Base-by-base conservation (phyloP, 2,329 filamentous ascomycete species). In the Aspergillus clavatus region DNA sequence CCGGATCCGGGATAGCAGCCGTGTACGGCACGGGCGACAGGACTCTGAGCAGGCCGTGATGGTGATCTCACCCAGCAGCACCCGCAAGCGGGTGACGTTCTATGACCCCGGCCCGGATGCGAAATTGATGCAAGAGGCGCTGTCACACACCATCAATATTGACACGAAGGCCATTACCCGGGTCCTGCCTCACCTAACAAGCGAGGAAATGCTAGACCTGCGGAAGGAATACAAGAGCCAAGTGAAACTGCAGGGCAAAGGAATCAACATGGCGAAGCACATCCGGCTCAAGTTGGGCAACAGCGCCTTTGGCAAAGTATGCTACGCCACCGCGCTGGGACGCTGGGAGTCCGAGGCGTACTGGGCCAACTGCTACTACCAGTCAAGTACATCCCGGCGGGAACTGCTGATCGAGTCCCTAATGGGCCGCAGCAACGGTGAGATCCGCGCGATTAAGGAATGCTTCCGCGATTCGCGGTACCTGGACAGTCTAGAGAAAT, bases 301-400 rank as follows among this genome's bases (percentile, higher is more conserved):
- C 56, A 61, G 56, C 22, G 52, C 62, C 24, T 83, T 97, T 54
- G 91, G 90, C 70, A 97, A 97, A 70, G 86, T 87, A 5, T 89
- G 86, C 60, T 96, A 97, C 66, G 83, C 90, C 3, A 90, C 88
- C 2, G 89, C 91, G 0, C 79, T 97, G 0, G 93, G 93, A 7
- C 79, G 80, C 42, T 97, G 89, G 84, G 93, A 96, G 71, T 85
- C 83, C 56, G 93, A 98, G 67, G 88, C 89, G 0, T 95, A 95
- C 75, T 98, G 93, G 90, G 89, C 91, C 48, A 97, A 96, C 66
- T 95, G 89, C 68, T 97, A 89, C 84, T 97, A 96, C 70, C 91
- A 96, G 63, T 84, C 84, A 28, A 86, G 91, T 66, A 87, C 84
- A 58, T 87, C 84, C 6, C 80, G 89, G 2, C 82, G 90, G 5